These are phyloP conservation scores for Stagonosporopsis tanaceti DNA, from an alignment of 2,329 filamentous ascomycete species.

Conservation along the genomic window DNA sequence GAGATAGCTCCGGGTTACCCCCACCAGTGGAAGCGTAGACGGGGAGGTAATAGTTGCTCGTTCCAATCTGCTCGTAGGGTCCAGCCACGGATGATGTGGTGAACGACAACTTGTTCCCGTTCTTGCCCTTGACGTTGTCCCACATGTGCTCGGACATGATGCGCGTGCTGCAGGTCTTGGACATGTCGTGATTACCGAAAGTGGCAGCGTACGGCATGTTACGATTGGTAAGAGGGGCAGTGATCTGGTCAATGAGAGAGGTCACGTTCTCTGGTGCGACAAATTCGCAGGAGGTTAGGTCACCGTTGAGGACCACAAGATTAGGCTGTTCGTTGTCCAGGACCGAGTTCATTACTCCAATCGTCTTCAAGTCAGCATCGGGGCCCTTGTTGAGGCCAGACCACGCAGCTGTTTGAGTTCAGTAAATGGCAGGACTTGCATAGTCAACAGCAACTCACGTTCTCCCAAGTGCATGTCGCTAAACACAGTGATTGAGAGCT, in stretches of 20 bases:
- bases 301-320: slow-evolving; percentile 74
- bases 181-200: slow-evolving; percentile 73
- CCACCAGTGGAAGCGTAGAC: slow-evolving; percentile 55
- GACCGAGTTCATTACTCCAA: slow-evolving; percentile 65
- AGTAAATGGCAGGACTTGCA: background rate
- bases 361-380: slow-evolving; percentile 64
- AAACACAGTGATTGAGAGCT: slow-evolving; percentile 66
- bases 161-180: slow-evolving; percentile 35
- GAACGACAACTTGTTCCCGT: slow-evolving; percentile 51
- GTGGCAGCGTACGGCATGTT: slow-evolving; percentile 70
- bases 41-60: slow-evolving; percentile 64
- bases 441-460: slow-evolving; percentile 54
- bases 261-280: slow-evolving; percentile 29
- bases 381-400: slow-evolving; percentile 10
- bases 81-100: slow-evolving; percentile 56
- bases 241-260: slow-evolving; percentile 33
- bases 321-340: slow-evolving; percentile 65
- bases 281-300: slow-evolving; percentile 72
- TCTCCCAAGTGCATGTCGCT: slow-evolving; percentile 77
- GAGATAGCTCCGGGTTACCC: slow-evolving; percentile 40
- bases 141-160: slow-evolving; percentile 37
- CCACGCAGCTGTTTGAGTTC: slow-evolving; percentile 20
- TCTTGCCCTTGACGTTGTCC: slow-evolving; percentile 57
- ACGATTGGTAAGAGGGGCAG: slow-evolving; percentile 60
- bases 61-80: slow-evolving; percentile 44